Conservation (phyloP, 345 rosid species). For the Aquilaria malaccensis region DNA sequence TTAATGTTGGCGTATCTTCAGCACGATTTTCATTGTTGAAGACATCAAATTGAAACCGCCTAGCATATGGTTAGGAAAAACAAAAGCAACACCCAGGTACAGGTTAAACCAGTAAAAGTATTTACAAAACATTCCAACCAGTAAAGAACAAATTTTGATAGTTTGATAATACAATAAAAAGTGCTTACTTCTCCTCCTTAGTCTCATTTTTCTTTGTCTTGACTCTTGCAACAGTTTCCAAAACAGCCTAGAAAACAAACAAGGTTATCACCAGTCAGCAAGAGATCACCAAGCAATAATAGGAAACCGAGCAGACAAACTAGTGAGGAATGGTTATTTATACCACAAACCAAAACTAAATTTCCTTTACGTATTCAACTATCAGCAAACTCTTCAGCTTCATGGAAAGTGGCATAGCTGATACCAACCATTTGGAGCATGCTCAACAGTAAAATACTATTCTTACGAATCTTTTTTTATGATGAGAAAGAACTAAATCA, state of each 20-base stretch:
- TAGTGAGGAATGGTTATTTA: too few relatives aligned
- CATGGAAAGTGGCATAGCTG: too few relatives aligned
- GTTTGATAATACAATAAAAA: neutral
- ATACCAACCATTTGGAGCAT: too few relatives aligned
- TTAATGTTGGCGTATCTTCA: conserved; percentile 86
- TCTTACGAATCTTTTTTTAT: too few relatives aligned
- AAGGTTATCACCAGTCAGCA: too few relatives aligned
- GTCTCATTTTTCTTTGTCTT: conserved; percentile 83
- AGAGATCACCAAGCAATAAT: too few relatives aligned
- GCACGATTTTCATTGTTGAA: conserved; percentile 82
- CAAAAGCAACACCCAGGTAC: conserved; percentile 19
- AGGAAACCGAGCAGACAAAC: too few relatives aligned
- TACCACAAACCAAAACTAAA: too few relatives aligned
- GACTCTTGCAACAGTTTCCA: conserved; percentile 87
- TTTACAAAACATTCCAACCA: neutral
- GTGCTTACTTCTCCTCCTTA: conserved; percentile 24
- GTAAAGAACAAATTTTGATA: neutral
- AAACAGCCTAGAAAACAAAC: conserved; percentile 33
- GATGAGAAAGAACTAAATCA: too few relatives aligned
- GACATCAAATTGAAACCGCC: conserved; percentile 76
- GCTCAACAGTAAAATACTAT: too few relatives aligned
- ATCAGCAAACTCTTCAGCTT: too few relatives aligned
- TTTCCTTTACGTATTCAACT: too few relatives aligned
- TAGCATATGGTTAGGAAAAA: conserved; percentile 25
- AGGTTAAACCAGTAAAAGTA: conserved; percentile 3